phyloP scores from a whole-genome alignment of 2,329 filamentous ascomycete species.

The Colletotrichum sp. region DNA sequence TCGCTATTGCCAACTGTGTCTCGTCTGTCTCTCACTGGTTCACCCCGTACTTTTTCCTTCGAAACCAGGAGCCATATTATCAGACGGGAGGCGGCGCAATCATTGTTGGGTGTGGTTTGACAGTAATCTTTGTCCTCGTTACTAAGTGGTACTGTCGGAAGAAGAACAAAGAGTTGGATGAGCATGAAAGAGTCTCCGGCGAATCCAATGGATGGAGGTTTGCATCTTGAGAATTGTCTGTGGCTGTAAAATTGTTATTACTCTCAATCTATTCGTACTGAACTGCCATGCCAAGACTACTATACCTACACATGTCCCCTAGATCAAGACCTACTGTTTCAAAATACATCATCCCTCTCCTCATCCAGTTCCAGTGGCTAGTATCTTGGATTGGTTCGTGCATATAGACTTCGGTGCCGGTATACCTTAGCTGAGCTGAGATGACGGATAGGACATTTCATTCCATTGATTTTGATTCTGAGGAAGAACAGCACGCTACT shows the following conservation, averaged over 20 bases:
- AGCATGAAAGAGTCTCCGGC: conserved; percentile 5
- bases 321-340: neutral
- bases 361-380: neutral
- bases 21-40: conserved; percentile 46
- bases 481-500: neutral
- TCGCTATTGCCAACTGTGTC: conserved; percentile 46
- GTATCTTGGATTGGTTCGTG: neutral
- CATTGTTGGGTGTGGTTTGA: conserved; percentile 29
- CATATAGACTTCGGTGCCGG: neutral
- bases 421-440: neutral
- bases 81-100: conserved; percentile 32
- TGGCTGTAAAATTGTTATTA: neutral
- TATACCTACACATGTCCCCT: neutral
- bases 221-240: neutral
- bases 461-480: neutral
- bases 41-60: conserved; percentile 41
- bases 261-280: neutral
- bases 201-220: conserved; percentile 14
- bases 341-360: neutral
- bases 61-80: conserved; percentile 33
- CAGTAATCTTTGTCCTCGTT: conserved; percentile 22
- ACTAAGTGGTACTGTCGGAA: conserved; percentile 26
- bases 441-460: neutral
- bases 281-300: neutral
- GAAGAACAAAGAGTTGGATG: conserved; percentile 30